Base-by-base conservation (phyloP, 805 yeast genomes). In the Metschnikowia orientalis region DNA sequence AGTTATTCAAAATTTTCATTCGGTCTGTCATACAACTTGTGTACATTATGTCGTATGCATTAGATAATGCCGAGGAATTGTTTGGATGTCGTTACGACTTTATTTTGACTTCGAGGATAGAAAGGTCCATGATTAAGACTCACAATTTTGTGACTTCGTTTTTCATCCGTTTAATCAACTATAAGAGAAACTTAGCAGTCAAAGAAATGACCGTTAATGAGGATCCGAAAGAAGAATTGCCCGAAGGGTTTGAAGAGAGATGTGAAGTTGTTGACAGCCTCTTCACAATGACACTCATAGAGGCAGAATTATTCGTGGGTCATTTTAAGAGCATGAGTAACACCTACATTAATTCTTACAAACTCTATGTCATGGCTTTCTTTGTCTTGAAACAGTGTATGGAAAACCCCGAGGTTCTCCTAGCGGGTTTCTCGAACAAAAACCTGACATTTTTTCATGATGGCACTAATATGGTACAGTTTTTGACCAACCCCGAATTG, bases 241-340 rank as follows among this genome's bases (percentile, higher is more conserved):
- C 26, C n/a, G 36, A 40, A 18, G 28, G 34, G 6, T 32, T 37
- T 5, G 34, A 32, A 4, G 32, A 31, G 16, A 43, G 68, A 13
- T 40, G 56, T 9, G 59, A 58, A 20, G 60, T 58, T 2, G 49
- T 60, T 13, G 61, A 61, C 37, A 43, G 39, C 11, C 45, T 66
- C 24, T 61, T 63, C 35, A 49, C 45, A 9, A 47, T 57, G 22
- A 53, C 59, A 8, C 43, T 66, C 18, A 36, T 53, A 1, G 70
- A 66, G 33, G 62, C 70, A 1, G 71, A 65, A 30, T 45, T 64
- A 6, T 66, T 65, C 41, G 69, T 65, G 19, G 71, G 71, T 2
- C 59, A 61, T 40, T 66, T 66, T 48, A 29, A 64, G 15, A 54
- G 53, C 20, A 51, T 66, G 41, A 59, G 69, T 41, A 38, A 51